A percentile compares a stretch with the other conserved stretches of the same genome.
phyloP scores from a whole-genome alignment of 768 basidiomycete species.

The Neoboletus subvelutipes region DNA sequence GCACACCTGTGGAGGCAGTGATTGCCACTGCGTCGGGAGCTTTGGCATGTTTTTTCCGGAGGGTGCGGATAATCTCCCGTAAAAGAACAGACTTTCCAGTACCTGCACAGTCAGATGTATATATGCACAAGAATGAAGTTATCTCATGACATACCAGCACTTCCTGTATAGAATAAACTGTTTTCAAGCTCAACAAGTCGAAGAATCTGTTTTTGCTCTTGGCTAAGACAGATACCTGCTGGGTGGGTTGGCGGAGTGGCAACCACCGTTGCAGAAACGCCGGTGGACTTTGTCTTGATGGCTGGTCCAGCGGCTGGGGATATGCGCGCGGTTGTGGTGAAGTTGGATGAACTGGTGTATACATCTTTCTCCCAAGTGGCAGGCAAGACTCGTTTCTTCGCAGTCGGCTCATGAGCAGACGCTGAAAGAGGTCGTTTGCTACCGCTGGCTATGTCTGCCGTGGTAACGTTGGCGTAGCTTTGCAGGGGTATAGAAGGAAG shows the following conservation, averaged over 20 bases:
- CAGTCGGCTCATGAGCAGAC: conserved; percentile 25
- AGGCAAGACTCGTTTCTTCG: conserved; percentile 62
- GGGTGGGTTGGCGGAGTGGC: conserved; percentile 21
- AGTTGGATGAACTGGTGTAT: conserved; percentile 37
- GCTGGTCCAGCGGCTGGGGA: conserved; percentile 17
- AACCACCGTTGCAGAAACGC: background rate
- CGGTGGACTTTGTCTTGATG: conserved; percentile 7
- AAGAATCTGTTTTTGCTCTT: conserved; percentile 84
- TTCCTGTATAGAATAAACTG: conserved; percentile 94
- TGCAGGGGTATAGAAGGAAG: conserved; percentile 9
- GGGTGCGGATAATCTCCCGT: conserved; percentile 80
- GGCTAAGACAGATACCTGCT: conserved; percentile 63
- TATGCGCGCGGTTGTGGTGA: conserved; percentile 16
- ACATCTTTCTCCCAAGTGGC: conserved; percentile 44
- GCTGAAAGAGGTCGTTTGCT: conserved; percentile 35
- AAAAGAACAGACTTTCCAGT: conserved; percentile 96
- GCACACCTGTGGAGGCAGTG: conserved; percentile 87
- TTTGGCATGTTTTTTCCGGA: conserved; percentile 56
- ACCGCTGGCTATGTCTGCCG: conserved; percentile 22
- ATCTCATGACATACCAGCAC: conserved; percentile 68
- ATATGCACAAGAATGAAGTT: conserved; percentile 17
- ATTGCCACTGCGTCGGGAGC: conserved; percentile 78
- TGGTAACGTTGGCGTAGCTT: conserved; percentile 13
- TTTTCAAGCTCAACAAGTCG: conserved; percentile 68
- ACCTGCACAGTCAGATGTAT: conserved; percentile 46